Percentiles rank a stretch among this genome's conserved stretches.
These are phyloP conservation scores for Triadica sebifera DNA, from an alignment of 345 rosid genomes.

Conservation along the genomic window DNA sequence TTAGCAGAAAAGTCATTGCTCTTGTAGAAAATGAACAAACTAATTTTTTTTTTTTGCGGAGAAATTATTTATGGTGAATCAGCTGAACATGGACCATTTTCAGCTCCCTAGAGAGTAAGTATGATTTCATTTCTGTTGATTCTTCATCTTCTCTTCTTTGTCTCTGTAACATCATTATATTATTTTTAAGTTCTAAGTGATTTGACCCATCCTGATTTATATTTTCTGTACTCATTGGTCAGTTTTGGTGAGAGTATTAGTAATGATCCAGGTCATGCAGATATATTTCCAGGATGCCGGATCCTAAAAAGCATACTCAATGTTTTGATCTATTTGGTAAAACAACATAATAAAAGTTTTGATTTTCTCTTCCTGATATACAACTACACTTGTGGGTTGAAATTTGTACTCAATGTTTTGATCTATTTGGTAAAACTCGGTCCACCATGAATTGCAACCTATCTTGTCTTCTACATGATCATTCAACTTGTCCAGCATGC, in stretches of 20 bases:
- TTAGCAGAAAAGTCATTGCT: not conserved
- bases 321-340: too few relatives aligned
- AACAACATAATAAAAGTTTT: too few relatives aligned
- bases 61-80: slow-evolving; percentile 73
- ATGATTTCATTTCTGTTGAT: slow-evolving; percentile 5
- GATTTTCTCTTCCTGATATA: too few relatives aligned
- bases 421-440: too few relatives aligned
- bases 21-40: slow-evolving; percentile 5
- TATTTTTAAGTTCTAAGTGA: not conserved
- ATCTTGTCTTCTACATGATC: too few relatives aligned
- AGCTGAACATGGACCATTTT: slow-evolving; percentile 55
- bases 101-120: slow-evolving; percentile 76
- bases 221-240: slow-evolving; percentile 25
- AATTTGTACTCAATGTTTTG: too few relatives aligned
- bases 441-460: too few relatives aligned
- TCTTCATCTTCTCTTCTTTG: not conserved
- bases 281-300: slow-evolving; percentile 69
- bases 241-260: slow-evolving; percentile 79
- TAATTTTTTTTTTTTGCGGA: slow-evolving; percentile 48
- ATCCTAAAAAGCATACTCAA: slow-evolving; percentile 70
- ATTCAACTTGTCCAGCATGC: too few relatives aligned
- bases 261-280: slow-evolving; percentile 73
- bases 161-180: not conserved
- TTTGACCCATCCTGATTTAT: slow-evolving; percentile 19
- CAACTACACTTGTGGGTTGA: too few relatives aligned